Evolutionary conservation across 192 early-diverging fungal genomes (phyloP), one percentile per base, ranked within the genome.

Genomic region (Umbelopsis isabellina): DNA sequence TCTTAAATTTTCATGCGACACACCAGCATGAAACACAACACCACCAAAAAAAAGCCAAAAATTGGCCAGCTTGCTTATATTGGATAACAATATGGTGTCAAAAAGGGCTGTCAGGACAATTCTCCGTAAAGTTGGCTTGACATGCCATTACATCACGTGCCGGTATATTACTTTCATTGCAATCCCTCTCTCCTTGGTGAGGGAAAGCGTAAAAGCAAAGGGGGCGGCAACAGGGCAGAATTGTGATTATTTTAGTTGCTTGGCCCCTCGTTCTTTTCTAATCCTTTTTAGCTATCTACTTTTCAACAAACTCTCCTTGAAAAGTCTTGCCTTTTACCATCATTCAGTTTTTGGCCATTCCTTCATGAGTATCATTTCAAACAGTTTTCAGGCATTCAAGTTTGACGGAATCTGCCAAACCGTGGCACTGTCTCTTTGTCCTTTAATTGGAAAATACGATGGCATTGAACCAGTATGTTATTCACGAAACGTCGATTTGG

Each of bases 391-490:
- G 71, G 95, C 95, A 70, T 95, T 93, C 50, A 90, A 85, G 75
- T 99, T 97, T 79, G 91, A 93, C 85, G 87, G 90, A 70, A 91
- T 97, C 70, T 99, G 97, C 78, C 83, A 83, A 44, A 88, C 86
- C 47, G 89, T 96, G 47, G 89, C 93, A 48, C 82, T 97, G 64
- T 86, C 95, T 8, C 79, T 96, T 65, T 99, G 97, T 81, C 94
- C 97, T 37, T 85, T 97, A 52, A 92, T 98, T 66, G 95, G 95
- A 49, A 53, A 75, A 21, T 75, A 55, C 49, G 81, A 86, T 53
- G 92, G 92, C 25, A 85, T 91, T 52, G 95, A 96, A 78, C 95
- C 97, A 23, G 77, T 81, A 30, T 98, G 98, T 85, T 99, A 98
- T 79, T 91, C 95, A 68, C 86, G 98, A 49, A 98, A 98, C 79